Base-by-base conservation (phyloP, 805 yeast genomes). In the Monosporozyma yasuniensis region DNA sequence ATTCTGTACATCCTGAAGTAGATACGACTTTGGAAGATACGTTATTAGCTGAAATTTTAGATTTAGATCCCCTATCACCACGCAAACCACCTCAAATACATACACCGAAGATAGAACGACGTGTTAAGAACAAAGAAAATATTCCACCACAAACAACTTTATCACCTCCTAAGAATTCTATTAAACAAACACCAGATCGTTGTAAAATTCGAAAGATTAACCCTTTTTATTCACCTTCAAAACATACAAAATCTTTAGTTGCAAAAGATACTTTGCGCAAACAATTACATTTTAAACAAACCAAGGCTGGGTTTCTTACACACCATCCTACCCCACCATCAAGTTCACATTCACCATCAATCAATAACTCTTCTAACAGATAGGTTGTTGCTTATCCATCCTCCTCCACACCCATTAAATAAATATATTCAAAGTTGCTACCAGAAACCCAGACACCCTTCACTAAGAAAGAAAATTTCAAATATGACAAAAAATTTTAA, bases 151-250 rank as follows among this genome's bases (percentile, higher is more conserved):
- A 18, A 27, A 10, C n/a, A 22, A 12, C 9, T n/a, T 12, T 22
- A 22, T 19, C 18, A 41, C 11, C 43, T 23, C 43, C 30, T 8
- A 35, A 35, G 22, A 7, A 7, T 18, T 8, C 39, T 2, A 35
- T 16, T 8, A 18, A 8, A 35, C 27, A 25, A 25, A 30, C n/a
- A 30, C 34, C 14, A n/a, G n/a, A n/a, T n/a, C n/a, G n/a, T n/a
- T 4, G 22, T 16, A 19, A 16, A 35, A 22, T 35, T 22, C 37
- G 30, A 38, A 51, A 51, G 37, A 34, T 42, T 2, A 52, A 52
- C 16, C 54, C 54, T 12, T 52, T 52, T 32, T 52, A 52, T 37
- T 37, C 44, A 8, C 52, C 54, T 4, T 50, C 54, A 9, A 21
- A 34, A 23, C 47, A 47, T 16, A 45, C 42, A 2, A 48, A 35